phyloP scores from a whole-genome alignment of 106 monocot species.

The Dioscorea zingiberensis region DNA sequence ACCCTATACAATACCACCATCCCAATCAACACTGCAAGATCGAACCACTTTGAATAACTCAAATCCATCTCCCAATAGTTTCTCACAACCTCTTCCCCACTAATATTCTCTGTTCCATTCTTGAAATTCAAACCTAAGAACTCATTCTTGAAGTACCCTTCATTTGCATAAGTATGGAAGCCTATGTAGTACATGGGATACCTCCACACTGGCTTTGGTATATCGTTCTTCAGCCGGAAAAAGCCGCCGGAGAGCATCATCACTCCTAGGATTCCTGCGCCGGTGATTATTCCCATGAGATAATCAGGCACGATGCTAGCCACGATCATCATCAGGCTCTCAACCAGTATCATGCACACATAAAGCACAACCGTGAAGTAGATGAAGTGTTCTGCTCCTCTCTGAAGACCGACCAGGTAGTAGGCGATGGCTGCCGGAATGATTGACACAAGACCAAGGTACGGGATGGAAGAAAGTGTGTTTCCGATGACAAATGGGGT shows the following conservation, averaged over 20 bases:
- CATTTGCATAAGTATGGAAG: conserved; percentile 64
- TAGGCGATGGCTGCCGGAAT: conserved; percentile 64
- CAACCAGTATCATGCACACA: conserved; percentile 62
- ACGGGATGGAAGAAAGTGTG: conserved; percentile 53
- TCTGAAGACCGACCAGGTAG: conserved; percentile 60
- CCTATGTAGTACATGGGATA: conserved; percentile 75
- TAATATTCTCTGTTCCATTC: conserved; percentile 9
- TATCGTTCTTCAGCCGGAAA: conserved; percentile 52
- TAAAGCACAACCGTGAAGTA: conserved; percentile 61
- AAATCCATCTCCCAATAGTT: conserved; percentile 44
- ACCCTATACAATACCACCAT: conserved; percentile 67
- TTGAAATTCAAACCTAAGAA: conserved; percentile 59
- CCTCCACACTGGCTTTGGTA: conserved; percentile 59
- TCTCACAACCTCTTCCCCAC: conserved; percentile 38
- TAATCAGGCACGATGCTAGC: conserved; percentile 74
- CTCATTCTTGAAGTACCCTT: conserved; percentile 81
- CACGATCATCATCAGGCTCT: conserved; percentile 88
- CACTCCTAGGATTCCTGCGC: conserved; percentile 68
- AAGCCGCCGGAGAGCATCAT: conserved; percentile 81
- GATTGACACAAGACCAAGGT: conserved; percentile 49
- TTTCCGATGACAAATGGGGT: conserved; percentile 42
- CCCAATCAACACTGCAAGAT: conserved; percentile 49
- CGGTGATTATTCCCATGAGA: conserved; percentile 83
- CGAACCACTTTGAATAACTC: conserved; percentile 67
- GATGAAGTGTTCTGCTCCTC: conserved; percentile 35